Conservation (phyloP, 2,329 filamentous ascomycete species). For the Leptographium lundbergii region DNA sequence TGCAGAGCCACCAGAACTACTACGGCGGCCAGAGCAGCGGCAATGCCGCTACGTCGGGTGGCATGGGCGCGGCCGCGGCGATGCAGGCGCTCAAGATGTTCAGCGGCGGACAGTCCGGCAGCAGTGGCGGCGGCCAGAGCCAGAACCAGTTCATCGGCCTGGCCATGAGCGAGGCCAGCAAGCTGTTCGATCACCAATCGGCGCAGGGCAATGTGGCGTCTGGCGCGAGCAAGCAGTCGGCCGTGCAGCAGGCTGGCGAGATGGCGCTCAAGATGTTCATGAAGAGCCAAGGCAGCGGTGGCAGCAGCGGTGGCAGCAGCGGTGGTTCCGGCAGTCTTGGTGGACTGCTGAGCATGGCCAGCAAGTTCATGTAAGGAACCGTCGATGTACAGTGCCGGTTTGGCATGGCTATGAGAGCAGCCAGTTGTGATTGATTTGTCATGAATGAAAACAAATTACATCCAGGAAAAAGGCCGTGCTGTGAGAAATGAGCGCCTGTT, state of each 20-base stretch:
- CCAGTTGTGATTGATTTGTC: no score
- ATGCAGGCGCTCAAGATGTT: conserved; percentile 78
- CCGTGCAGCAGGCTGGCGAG: conserved; percentile 66
- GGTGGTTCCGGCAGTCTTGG: conserved; percentile 30
- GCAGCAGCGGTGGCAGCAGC: conserved; percentile 31
- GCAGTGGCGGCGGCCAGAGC: conserved; percentile 31
- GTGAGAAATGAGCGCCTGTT: no score
- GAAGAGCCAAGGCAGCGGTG: conserved; percentile 51
- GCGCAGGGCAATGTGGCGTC: conserved; percentile 38
- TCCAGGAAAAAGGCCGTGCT: no score
- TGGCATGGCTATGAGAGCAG: no score
- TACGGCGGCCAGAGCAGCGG: conserved; percentile 44
- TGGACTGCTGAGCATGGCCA: conserved; percentile 31
- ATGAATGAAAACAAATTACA: no score
- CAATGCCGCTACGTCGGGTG: conserved; percentile 33
- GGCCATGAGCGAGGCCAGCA: conserved; percentile 79
- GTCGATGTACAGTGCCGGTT: no score
- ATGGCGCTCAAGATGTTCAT: conserved; percentile 86
- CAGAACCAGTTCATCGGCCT: conserved; percentile 74
- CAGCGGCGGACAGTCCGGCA: conserved; percentile 27
- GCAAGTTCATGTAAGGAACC: conserved; percentile 28
- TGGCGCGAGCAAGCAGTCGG: conserved; percentile 65
- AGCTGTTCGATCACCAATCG: conserved; percentile 51
- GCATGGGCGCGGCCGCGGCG: conserved; percentile 60
- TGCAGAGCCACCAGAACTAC: conserved; percentile 62